A percentile compares a stretch with the other conserved stretches of the same genome.
phyloP scores from a whole-genome alignment of 441 rosid species.

The Metrosideros polymorpha region DNA sequence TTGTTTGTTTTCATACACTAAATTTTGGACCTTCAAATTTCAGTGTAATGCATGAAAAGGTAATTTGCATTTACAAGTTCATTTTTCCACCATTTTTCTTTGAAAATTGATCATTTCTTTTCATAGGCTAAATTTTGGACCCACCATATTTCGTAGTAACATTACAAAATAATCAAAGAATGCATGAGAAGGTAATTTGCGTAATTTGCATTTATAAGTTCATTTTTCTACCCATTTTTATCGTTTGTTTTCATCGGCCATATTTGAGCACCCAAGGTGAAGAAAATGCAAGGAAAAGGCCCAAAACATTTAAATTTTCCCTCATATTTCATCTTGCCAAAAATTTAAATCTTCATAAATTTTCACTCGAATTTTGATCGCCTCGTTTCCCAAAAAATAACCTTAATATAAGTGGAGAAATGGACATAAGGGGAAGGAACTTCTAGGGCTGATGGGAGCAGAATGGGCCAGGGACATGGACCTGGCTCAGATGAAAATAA shows the following conservation, averaged over 20 bases:
- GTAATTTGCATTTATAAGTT: not conserved
- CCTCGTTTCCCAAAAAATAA: not conserved
- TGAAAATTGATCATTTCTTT: not conserved
- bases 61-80: not conserved
- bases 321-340: not conserved
- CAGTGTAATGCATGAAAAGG: not conserved
- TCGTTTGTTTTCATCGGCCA: not conserved
- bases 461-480: not conserved
- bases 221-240: not conserved
- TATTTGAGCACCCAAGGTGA: not conserved
- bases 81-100: not conserved
- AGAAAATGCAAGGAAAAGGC: not conserved
- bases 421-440: not conserved
- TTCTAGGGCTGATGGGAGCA: not conserved
- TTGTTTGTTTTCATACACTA: not conserved
- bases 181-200: not conserved
- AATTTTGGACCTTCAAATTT: too few relatives aligned
- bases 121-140: not conserved
- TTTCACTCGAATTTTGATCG: not conserved
- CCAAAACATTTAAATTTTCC: accelerated
- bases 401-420: not conserved
- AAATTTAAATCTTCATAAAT: not conserved
- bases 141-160: not conserved
- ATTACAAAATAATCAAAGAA: not conserved
- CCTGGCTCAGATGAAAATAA: not conserved